Evolutionary conservation across 2,329 filamentous ascomycete species (phyloP).

Genomic region (Neophaeococcomyces aloes): DNA sequence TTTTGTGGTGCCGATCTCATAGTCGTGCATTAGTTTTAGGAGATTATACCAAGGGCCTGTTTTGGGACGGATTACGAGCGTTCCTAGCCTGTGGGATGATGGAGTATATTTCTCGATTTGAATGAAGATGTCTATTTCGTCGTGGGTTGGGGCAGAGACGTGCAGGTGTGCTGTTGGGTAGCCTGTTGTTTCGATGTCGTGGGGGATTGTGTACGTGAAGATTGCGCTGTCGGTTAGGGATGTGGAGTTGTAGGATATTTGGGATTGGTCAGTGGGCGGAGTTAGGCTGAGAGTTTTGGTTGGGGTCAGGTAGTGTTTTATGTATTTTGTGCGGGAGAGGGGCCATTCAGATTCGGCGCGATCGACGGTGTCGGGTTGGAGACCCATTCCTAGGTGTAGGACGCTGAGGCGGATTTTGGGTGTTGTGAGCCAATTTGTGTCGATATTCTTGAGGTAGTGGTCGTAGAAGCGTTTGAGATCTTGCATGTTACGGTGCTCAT

Average conservation of each 20-base stretch:
- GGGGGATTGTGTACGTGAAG: not conserved
- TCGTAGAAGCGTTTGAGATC: conserved; percentile 39
- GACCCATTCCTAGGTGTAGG: conserved; percentile 5
- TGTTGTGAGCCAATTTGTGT: conserved; percentile 39
- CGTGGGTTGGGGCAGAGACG: not conserved
- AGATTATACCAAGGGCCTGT: not conserved
- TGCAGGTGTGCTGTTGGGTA: not conserved
- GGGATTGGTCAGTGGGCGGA: not conserved
- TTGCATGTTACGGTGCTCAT: conserved; percentile 24
- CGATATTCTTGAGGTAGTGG: conserved; percentile 31
- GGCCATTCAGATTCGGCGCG: conserved; percentile 56
- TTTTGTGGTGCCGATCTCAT: not conserved
- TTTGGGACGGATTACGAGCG: conserved; percentile 1
- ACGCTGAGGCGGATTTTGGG: conserved; percentile 30
- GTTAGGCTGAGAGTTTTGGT: conserved; percentile 30
- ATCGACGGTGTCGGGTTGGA: conserved; percentile 2
- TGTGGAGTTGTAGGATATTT: not conserved
- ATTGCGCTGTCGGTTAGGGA: not conserved
- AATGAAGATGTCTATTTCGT: conserved; percentile 2
- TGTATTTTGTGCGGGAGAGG: conserved; percentile 54
- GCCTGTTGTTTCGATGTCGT: conserved; percentile 1
- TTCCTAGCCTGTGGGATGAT: not conserved
- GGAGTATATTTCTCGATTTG: not conserved
- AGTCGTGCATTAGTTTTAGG: conserved; percentile 2
- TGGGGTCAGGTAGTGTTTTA: conserved; percentile 48